Evolutionary conservation across 2,329 filamentous ascomycete genomes (phyloP).

Genomic region (Phialemonium atrogriseum): DNA sequence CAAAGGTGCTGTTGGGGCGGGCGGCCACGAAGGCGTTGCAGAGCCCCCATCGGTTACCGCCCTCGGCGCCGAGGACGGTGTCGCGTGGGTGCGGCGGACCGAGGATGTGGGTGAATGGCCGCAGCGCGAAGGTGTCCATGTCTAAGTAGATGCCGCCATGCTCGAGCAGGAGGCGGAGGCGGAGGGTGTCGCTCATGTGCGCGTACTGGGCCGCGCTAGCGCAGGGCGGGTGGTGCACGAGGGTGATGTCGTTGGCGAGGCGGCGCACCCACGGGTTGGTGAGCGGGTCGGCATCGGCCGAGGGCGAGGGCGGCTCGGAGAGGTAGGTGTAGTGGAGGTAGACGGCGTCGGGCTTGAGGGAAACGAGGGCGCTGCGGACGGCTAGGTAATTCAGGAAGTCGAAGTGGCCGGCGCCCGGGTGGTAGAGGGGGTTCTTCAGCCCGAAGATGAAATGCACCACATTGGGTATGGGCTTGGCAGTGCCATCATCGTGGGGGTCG

Average conservation of each 20-base stretch:
- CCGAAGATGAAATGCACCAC: constrained; percentile 29
- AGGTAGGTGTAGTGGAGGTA: constrained; percentile 30
- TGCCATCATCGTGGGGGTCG: constrained; percentile 4
- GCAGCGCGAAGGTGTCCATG: constrained; percentile 17
- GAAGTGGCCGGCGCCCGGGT: constrained; percentile 22
- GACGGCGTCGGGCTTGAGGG: constrained; percentile 24
- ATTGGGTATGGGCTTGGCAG: constrained; percentile 24
- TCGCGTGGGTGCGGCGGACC: constrained; percentile 13
- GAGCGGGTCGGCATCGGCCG: constrained; percentile 19
- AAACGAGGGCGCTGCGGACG: constrained; percentile 25
- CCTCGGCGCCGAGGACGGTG: constrained; percentile 20
- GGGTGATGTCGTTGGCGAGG: constrained; percentile 22
- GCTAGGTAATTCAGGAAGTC: constrained; percentile 29
- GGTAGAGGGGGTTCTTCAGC: constrained; percentile 22
- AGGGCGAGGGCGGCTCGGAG: constrained; percentile 21
- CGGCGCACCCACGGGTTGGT: constrained; percentile 27
- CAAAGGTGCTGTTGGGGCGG: constrained; percentile 24
- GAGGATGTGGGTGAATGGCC: constrained; percentile 10
- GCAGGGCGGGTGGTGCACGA: constrained; percentile 24
- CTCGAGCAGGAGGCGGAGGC: constrained; percentile 13
- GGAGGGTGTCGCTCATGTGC: constrained; percentile 20
- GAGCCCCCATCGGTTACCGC: constrained; percentile 27
- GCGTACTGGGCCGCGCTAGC: constrained; percentile 10
- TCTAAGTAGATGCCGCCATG: constrained; percentile 21
- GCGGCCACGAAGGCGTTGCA: constrained; percentile 30